These are phyloP conservation scores for Beauveria varroae DNA, from an alignment of 2,329 filamentous ascomycete genomes.

Conservation along the genomic window DNA sequence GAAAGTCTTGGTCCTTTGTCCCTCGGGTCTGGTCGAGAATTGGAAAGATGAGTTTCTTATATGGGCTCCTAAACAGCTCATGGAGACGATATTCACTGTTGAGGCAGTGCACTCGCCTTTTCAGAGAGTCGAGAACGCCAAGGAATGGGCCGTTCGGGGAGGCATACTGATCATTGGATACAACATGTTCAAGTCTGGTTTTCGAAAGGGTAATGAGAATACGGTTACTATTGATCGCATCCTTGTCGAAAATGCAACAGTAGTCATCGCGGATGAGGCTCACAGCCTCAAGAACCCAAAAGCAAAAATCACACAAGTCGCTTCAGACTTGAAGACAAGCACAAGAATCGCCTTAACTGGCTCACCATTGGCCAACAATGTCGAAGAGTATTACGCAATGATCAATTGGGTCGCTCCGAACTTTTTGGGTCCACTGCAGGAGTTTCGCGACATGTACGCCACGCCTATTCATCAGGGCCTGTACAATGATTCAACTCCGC, in stretches of 20 bases:
- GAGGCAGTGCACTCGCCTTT: conserved; percentile 29
- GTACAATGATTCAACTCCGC: conserved; percentile 51
- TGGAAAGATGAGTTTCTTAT: conserved; percentile 70
- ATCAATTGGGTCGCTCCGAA: conserved; percentile 79
- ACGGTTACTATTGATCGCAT: conserved; percentile 27
- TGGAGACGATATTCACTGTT: conserved; percentile 53
- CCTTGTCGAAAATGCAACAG: conserved; percentile 54
- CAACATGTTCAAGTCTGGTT: conserved; percentile 46
- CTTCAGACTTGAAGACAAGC: conserved; percentile 54
- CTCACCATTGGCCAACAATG: conserved; percentile 77
- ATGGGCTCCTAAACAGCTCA: conserved; percentile 53
- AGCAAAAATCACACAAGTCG: conserved; percentile 44
- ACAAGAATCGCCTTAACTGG: conserved; percentile 79
- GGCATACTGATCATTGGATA: conserved; percentile 77
- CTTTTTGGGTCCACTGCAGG: conserved; percentile 60
- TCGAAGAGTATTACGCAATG: conserved; percentile 79
- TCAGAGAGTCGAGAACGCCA: conserved; percentile 39
- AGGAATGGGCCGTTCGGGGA: conserved; percentile 54
- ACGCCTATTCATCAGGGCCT: conserved; percentile 68
- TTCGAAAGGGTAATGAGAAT: conserved; percentile 18
- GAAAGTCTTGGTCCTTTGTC: conserved; percentile 67
- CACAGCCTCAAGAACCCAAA: conserved; percentile 66
- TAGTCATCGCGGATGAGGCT: conserved; percentile 81
- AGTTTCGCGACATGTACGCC: conserved; percentile 66
- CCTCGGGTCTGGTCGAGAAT: conserved; percentile 67